Evolutionary conservation across 441 rosid species (phyloP).

Genomic region (Euphorbia celastroides): DNA sequence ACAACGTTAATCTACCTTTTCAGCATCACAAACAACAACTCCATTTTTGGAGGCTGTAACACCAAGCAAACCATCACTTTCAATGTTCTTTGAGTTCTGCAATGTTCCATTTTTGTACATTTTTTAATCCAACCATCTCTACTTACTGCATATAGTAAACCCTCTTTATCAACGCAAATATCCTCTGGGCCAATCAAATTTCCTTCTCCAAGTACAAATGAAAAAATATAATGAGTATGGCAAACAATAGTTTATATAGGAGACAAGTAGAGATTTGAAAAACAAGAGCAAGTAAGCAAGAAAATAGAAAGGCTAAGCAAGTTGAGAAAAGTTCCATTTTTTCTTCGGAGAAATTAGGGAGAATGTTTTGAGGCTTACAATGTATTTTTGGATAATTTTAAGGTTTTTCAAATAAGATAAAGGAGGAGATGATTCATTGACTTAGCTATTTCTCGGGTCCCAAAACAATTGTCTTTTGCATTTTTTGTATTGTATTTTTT

Average conservation of each 20-base stretch:
- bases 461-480: too few relatives aligned
- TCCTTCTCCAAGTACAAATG: constrained; percentile 52
- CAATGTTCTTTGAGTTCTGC: constrained; percentile 39
- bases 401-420: too few relatives aligned
- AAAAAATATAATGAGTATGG: too few relatives aligned
- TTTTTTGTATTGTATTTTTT: too few relatives aligned
- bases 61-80: constrained; percentile 33
- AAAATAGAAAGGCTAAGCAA: constrained; percentile 17
- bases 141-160: constrained; percentile 36
- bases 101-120: constrained; percentile 32
- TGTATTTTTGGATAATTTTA: too few relatives aligned
- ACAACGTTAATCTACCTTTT: constrained; percentile 19
- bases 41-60: constrained; percentile 29
- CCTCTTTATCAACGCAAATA: constrained; percentile 28
- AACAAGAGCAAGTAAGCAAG: constrained; percentile 25
- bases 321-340: constrained; percentile 14
- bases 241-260: too few relatives aligned
- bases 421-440: too few relatives aligned
- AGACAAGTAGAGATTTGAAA: constrained; percentile 36
- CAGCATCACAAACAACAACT: constrained; percentile 36
- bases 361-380: too few relatives aligned
- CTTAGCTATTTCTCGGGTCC: too few relatives aligned
- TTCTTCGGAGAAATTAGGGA: background rate
- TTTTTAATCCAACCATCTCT: constrained; percentile 56
- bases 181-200: constrained; percentile 32